phyloP scores from a whole-genome alignment of 2,329 filamentous ascomycete genomes.

The Cytospora piceae region DNA sequence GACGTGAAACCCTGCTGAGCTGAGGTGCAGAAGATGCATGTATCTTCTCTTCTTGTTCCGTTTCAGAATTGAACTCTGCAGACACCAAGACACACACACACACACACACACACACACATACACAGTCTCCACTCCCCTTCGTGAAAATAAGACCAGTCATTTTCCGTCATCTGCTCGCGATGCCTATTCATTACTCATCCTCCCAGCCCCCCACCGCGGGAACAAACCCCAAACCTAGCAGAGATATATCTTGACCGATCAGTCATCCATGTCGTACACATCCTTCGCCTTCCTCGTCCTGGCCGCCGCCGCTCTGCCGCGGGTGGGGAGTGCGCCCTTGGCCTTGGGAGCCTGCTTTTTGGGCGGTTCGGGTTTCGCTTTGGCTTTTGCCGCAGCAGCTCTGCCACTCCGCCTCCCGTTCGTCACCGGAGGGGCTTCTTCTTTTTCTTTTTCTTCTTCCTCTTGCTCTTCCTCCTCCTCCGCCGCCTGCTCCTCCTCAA shows the following conservation, averaged over 20 bases:
- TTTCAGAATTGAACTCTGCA: not conserved
- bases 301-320: constrained; percentile 13
- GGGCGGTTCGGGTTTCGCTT: constrained; percentile 22
- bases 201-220: not conserved
- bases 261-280: constrained; percentile 18
- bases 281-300: constrained; percentile 29
- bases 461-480: constrained; percentile 16
- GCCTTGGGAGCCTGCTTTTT: constrained; percentile 27
- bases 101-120: not conserved
- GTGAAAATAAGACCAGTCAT: not conserved
- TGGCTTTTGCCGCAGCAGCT: constrained; percentile 24
- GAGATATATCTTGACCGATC: not conserved
- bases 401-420: constrained; percentile 32
- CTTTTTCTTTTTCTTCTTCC: constrained; percentile 13
- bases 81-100: not conserved
- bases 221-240: not conserved
- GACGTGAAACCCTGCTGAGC: not conserved
- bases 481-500: constrained; percentile 19
- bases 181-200: not conserved
- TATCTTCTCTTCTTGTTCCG: not conserved
- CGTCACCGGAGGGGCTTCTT: constrained; percentile 1
- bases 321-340: constrained; percentile 25
- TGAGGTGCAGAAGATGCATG: not conserved
- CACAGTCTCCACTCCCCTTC: not conserved
- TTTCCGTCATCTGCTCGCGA: not conserved